Base-by-base conservation (phyloP, 2,329 filamentous ascomycete genomes). In the Arthrobotrys iridis region DNA sequence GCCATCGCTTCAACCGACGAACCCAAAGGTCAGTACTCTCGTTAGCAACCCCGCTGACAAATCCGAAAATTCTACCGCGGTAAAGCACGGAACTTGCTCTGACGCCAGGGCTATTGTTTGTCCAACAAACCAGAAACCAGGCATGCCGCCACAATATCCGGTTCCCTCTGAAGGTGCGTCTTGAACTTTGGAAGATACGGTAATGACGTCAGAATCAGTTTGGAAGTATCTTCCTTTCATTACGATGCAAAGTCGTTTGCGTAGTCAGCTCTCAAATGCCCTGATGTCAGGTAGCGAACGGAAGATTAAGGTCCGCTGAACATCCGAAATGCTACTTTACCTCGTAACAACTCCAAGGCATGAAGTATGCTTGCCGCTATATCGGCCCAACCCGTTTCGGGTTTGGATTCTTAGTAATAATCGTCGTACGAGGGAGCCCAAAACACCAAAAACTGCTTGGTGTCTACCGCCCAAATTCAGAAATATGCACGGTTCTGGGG, bases 271-370 rank as follows among this genome's bases (percentile, higher is more conserved):
- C 26, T 22, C 50, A 55, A 37, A 55, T 55, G 50, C 28, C 15
- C 50, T 45, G 37, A 37, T 37, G 43, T 33, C 18, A 10, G 33
- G 11, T 18, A 64, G 10, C 24, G 7, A 10, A 43, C 45, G 60
- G 60, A 43, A 43, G 3, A 15, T 41, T 59, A 30, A 22, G 50
- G 50, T 10, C 50, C 33, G 28, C 37, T 45, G 4, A 26, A 57
- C 45, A 66, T 67, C 63, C 63, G 63, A 67, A 58, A 67, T 67
- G 63, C 63, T 67, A 37, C 45, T 26, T 41, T 37, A 18, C 46
- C 37, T 20, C 41, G 24, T 45, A 45, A 8, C 41, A 15, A 7
- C 22, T 28, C 7, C 45, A n/a, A 28, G 13, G 5, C 22, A 22
- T 11, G 6, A n/a, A 22, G 18, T 30, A 55, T 22, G 18, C 15